Percentiles rank a stretch among this genome's conserved stretches.
phyloP scores from a whole-genome alignment of 148 eudicot species.

The Oxyria digyna region DNA sequence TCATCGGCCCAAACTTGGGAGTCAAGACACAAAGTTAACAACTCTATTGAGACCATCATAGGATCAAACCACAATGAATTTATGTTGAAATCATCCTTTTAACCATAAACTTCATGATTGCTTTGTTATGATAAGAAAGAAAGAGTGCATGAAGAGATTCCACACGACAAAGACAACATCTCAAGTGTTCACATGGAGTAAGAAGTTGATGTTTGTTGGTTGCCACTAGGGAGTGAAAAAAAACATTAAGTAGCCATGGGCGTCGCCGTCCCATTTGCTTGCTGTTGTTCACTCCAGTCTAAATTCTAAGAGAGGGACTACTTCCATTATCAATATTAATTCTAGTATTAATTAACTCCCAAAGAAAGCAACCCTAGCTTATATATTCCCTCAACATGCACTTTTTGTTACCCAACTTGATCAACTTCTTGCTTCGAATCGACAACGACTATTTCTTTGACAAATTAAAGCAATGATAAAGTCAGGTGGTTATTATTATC shows the following conservation, averaged over 20 bases:
- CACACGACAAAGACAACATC: background rate
- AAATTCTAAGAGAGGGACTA: too few relatives aligned
- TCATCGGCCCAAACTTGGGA: too few relatives aligned
- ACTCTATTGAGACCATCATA: too few relatives aligned
- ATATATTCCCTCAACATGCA: background rate
- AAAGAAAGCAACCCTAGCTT: background rate
- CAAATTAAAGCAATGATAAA: too few relatives aligned
- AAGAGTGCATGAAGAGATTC: background rate
- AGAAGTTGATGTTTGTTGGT: background rate
- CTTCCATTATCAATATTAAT: too few relatives aligned
- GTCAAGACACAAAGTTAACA: too few relatives aligned
- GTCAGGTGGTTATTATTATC: too few relatives aligned
- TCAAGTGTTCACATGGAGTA: background rate
- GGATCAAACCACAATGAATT: too few relatives aligned
- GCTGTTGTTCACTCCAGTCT: too few relatives aligned
- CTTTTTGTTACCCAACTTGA: background rate
- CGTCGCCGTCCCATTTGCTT: background rate
- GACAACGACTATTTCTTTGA: background rate
- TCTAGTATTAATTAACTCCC: too few relatives aligned
- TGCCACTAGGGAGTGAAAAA: background rate
- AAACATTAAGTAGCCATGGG: slow-evolving; percentile 6
- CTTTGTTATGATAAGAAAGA: background rate
- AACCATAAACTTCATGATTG: background rate
- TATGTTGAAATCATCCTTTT: too few relatives aligned
- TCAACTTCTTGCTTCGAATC: background rate